Evolutionary conservation across 1,139 yeast species (phyloP), one percentile per base, ranked within the genome.

Genomic region (Yamadazyma sp.): DNA sequence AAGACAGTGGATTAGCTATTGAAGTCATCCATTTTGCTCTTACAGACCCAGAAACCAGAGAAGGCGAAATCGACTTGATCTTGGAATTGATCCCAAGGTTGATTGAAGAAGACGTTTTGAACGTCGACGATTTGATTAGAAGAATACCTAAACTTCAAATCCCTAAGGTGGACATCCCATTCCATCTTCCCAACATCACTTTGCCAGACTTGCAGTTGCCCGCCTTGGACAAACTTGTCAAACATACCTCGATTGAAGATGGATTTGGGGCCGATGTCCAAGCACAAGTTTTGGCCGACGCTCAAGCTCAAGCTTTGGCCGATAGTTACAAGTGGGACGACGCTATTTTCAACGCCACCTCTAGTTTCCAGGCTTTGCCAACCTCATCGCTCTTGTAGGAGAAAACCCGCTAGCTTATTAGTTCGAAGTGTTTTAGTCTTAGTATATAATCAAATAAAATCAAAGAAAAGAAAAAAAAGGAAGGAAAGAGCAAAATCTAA

Each of bases 1-100:
- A 50, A 41, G 56, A 56, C 5, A 60, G 67, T 33, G 69, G 67
- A 5, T 53, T 65, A 37, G 68, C 65, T 4, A 39, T 54, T 25
- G 67, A 64, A 32, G 59, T 62, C 23, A 46, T 61, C 27, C 46
- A 51, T 37, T 53, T 53, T 37, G 38, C 59, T 3, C 49, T 65
- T 23, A 59, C 65, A 4, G 66, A 66, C 40, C 54, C 56, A 2
- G 63, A 57, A 26, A 58, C 66, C 2, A 54, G 70, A 45, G 41
- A 44, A 10, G 71, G 71, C 1, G 47, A 61, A 28, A 51, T 58
- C 25, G 54, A 59, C 31, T 54, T 65, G 32, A 46, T 59, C 5
- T 42, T 51, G 14, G 69, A 64, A 37, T 42, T 64, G 33, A 44
- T 62, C 28, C 66, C 67, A 3, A 53, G 49, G 35, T 51, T 62